These are phyloP conservation scores for Xylariaceae sp. DNA, from an alignment of 2,329 filamentous ascomycete species.

Conservation along the genomic window DNA sequence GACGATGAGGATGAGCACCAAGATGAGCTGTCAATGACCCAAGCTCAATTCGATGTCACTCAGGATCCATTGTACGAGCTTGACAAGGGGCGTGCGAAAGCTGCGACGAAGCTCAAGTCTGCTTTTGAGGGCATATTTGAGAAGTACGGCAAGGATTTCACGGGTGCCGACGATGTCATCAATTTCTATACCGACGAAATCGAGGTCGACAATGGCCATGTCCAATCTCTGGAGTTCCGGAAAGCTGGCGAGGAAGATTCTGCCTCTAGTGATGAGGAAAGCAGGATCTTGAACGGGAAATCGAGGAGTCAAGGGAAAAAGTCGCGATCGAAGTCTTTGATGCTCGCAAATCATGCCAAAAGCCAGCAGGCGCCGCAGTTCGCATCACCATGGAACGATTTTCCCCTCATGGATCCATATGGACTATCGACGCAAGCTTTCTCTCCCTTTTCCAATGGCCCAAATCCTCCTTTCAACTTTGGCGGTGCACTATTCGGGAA, in stretches of 20 bases:
- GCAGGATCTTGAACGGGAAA: conserved; percentile 33
- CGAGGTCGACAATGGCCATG: conserved; percentile 86
- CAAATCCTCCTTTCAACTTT: conserved; percentile 21
- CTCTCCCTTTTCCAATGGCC: conserved; percentile 18
- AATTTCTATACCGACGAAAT: conserved; percentile 76
- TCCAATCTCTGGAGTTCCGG: conserved; percentile 47
- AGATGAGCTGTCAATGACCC: conserved; percentile 45
- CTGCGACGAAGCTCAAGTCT: conserved; percentile 70
- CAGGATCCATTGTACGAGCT: conserved; percentile 54
- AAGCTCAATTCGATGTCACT: conserved; percentile 42
- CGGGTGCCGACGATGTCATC: conserved; percentile 80
- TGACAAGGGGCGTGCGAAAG: conserved; percentile 56
- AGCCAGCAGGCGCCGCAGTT: conserved; percentile 6
- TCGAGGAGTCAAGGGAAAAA: conserved; percentile 20
- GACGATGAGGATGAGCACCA: conserved; percentile 41
- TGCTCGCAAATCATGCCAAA: conserved; percentile 7
- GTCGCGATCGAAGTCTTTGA: conserved; percentile 17
- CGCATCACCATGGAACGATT: conserved; percentile 8
- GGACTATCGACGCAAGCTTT: conserved; percentile 22
- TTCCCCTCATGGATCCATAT: conserved; percentile 10
- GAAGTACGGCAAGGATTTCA: conserved; percentile 81
- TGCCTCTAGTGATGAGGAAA: conserved; percentile 32
- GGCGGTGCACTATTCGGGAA: conserved; percentile 17
- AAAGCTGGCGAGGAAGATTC: conserved; percentile 35
- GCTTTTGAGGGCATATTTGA: conserved; percentile 83